These are phyloP conservation scores for Xylariaceae sp. DNA, from an alignment of 2,329 filamentous ascomycete genomes.

Conservation along the genomic window DNA sequence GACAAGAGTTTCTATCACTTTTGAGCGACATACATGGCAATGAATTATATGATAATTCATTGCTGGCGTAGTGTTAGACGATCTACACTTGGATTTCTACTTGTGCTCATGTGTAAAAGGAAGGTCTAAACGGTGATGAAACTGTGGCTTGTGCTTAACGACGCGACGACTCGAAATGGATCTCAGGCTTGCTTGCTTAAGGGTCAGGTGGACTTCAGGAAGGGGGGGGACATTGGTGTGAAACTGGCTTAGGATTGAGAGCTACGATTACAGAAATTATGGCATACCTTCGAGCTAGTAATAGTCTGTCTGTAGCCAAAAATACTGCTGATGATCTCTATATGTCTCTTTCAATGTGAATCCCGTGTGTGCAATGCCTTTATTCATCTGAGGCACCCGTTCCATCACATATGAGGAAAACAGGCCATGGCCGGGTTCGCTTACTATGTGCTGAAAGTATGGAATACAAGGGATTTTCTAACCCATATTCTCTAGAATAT, in stretches of 20 bases:
- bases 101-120: not conserved
- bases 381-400: not conserved
- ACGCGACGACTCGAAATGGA: not conserved
- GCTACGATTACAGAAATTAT: not conserved
- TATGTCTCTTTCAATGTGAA: not conserved
- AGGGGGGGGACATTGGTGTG: not conserved
- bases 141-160: not conserved
- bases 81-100: not conserved
- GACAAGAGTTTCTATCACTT: conserved; percentile 34
- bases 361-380: not conserved
- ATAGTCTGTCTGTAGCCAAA: not conserved
- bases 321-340: not conserved
- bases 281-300: not conserved
- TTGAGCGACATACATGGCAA: conserved; percentile 39
- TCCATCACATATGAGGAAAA: not conserved
- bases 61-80: not conserved
- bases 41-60: conserved; percentile 9
- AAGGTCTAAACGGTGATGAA: not conserved
- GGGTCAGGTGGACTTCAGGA: not conserved
- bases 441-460: not conserved
- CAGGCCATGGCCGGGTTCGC: not conserved
- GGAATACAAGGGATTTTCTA: too few species aligned
- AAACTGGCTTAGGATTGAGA: not conserved
- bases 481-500: not conserved
- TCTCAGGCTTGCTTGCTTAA: not conserved